phyloP scores from a whole-genome alignment of 1,284 basidiomycete genomes.

The Flammula alnicola region DNA sequence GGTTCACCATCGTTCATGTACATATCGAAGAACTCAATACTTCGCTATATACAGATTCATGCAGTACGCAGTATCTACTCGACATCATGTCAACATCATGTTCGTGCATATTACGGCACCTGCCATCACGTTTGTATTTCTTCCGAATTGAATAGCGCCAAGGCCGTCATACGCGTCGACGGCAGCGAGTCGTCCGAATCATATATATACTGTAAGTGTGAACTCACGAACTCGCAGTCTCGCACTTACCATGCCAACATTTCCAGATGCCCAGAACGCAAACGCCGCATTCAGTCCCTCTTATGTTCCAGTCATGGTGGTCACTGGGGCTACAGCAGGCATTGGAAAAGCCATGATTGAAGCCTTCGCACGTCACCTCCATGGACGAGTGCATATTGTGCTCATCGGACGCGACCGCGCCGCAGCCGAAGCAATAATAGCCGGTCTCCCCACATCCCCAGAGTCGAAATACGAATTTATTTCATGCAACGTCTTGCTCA shows the following conservation, averaged over 20 bases:
- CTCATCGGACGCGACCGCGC: slow-evolving; percentile 44
- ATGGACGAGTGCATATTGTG: slow-evolving; percentile 43
- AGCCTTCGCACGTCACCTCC: slow-evolving; percentile 39
- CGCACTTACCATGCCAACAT: slow-evolving; percentile 28
- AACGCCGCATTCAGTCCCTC: slow-evolving; percentile 35
- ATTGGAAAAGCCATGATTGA: slow-evolving; percentile 45
- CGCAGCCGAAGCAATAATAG: slow-evolving; percentile 42
- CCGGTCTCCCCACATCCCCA: slow-evolving; percentile 32
- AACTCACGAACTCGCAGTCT: too few relatives aligned
- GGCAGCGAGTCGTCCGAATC: too few relatives aligned
- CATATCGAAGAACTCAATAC: too few relatives aligned
- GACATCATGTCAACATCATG: too few relatives aligned
- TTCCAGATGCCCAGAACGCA: slow-evolving; percentile 29
- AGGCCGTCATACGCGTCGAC: too few relatives aligned
- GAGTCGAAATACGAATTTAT: slow-evolving; percentile 40
- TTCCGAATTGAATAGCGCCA: too few relatives aligned
- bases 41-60: too few relatives aligned
- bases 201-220: too few relatives aligned
- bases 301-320: slow-evolving; percentile 43
- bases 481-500: slow-evolving; percentile 43
- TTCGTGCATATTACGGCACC: too few relatives aligned
- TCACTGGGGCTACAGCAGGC: slow-evolving; percentile 50
- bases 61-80: too few relatives aligned
- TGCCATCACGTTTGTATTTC: too few relatives aligned
- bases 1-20: too few relatives aligned